Base-by-base conservation (phyloP, 202 grass and related monocot genomes). In the Panicum virgatum region DNA sequence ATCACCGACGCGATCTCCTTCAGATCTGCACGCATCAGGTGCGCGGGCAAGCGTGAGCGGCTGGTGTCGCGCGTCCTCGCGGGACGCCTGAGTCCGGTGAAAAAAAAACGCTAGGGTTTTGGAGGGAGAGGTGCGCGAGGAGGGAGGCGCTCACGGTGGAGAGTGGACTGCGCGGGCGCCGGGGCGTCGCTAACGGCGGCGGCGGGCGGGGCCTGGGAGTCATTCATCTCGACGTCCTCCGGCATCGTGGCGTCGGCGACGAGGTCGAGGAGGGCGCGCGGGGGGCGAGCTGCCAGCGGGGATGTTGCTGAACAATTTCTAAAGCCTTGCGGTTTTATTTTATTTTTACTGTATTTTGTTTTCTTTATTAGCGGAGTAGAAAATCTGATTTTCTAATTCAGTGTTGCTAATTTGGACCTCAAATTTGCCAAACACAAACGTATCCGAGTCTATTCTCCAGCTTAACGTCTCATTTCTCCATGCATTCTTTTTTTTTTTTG, bases 1-100 rank as follows among this genome's bases (percentile, higher is more conserved):
- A 97, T 81, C 85, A 94, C 34, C 0, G 83, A 75, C 6, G 87
- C 84, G 23, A 97, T 97, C 87, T 94, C 94, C 91, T 85, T 97
- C 85, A 97, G 87, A 97, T 92, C 94, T 89, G 67, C 52, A 69
- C 39, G 60, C 51, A 19, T 26, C 11, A 20, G 19, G 12, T 8
- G 9, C 22, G 16, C 8, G 36, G 23, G 15, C 3, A 42, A 39
- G 2, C 18, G 30, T 76, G 11, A 79, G 68, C 5, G 22, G 45
- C 38, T 36, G 22, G 0, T 14, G 4, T 9, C 27, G 18, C 19
- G 47, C 37, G 37, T 38, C 5, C 27, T 22, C 19, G 47, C 37
- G 37, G 37, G 37, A 45, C 34, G 18, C 19, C 20, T 56, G 18
- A 72, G 52, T 15, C 27, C 8, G 26, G 59, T 1, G 2, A 2